phyloP scores from a whole-genome alignment of 139 green algal genomes.

The Micractinium conductrix region DNA sequence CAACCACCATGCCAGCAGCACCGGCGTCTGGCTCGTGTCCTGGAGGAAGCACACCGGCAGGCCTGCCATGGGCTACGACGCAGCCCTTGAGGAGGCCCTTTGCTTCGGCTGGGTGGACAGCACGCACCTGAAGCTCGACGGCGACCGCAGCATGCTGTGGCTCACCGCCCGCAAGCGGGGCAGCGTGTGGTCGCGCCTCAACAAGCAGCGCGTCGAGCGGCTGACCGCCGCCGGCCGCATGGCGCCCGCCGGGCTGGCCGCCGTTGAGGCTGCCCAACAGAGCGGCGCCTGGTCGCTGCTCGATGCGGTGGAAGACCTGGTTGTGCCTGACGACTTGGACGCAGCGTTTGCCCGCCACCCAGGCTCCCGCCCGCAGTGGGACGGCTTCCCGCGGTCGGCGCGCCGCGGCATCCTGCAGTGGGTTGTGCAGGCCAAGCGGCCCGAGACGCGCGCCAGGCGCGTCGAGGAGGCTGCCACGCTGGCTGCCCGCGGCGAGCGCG shows the following conservation, averaged over 20 bases:
- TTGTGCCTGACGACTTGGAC: background rate
- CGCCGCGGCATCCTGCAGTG: background rate
- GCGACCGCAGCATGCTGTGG: background rate
- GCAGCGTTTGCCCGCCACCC: constrained; percentile 4
- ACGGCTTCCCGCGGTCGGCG: constrained; percentile 1
- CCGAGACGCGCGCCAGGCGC: background rate
- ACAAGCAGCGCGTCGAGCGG: background rate
- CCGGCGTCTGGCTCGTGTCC: background rate
- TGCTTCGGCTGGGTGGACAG: constrained; percentile 11
- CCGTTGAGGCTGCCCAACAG: background rate
- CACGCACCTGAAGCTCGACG: background rate
- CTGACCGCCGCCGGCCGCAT: background rate
- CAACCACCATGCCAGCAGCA: background rate
- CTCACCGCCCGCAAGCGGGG: background rate
- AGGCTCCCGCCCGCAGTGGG: background rate
- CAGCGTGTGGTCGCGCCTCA: background rate
- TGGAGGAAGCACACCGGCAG: background rate
- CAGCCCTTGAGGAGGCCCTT: background rate
- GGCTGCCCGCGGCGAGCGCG: background rate
- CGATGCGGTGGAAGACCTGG: background rate
- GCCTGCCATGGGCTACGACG: background rate
- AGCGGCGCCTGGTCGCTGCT: background rate
- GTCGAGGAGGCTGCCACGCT: background rate
- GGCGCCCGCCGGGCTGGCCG: background rate
- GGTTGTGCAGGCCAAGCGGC: background rate